Base-by-base conservation (phyloP, 805 yeast genomes). In the Ogataea paradorogensis region DNA sequence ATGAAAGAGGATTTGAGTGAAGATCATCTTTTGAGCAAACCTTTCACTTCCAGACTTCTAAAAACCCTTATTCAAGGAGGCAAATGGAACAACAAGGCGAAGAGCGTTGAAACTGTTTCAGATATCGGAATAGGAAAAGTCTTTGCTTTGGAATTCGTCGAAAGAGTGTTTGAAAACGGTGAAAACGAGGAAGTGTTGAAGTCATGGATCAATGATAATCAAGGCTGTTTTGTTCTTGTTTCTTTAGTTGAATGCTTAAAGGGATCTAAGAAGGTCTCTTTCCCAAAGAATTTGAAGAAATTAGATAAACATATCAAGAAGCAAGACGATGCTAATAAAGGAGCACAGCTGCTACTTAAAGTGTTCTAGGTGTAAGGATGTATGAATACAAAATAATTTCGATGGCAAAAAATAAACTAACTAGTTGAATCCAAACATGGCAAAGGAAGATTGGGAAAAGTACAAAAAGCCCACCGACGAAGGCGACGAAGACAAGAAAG, bases 401-500 rank as follows among this genome's bases (percentile, higher is more conserved):
- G 53, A 47, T 40, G 51, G 54, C 50, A 50, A 50, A 46, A 38
- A 35, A 31, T 20, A 30, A 20, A 27, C 34, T 32, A 27, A 16
- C 36, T 21, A 38, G 10, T 21, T 23, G 24, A 20, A 33, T 16
- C 37, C 30, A 15, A 38, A 9, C 50, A 90, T 90, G 97, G 90
- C 97, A 46, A 93, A 89, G 72, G 93, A 89, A 42, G 95, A 93
- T 65, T 93, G 99, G 99, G 99, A 95, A 61, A 93, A 93, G 64
- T 88, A 87, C 67, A 83, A 81, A 61, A 84, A 93, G 36, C 95
- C 96, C n/a, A 74, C 71, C 31, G 96, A 84, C 50, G 78, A 73
- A 6, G 45, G 29, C 9, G 81, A 73, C 26, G 75, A 69, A 13
- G 71, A 73, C 42, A 70, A 70, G 39, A 69, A 72, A 37, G 88